Conservation (phyloP, 768 basidiomycete genomes). For the Mycena belliarum region DNA sequence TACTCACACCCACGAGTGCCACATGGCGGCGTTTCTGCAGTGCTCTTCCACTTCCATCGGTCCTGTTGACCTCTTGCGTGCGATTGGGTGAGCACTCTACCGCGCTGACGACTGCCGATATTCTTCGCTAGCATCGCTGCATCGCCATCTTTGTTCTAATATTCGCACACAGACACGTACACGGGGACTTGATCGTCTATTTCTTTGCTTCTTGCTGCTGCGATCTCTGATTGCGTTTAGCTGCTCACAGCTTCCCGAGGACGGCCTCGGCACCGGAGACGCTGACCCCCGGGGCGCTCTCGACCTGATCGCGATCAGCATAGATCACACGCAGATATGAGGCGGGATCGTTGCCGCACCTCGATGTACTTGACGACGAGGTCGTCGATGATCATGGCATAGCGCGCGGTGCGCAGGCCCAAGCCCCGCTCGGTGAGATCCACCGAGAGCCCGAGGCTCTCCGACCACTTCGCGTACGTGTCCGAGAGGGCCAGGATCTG, state of each 20-base stretch:
- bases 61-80: too few species aligned
- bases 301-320: constrained; percentile 38
- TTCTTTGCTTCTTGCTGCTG: neutral
- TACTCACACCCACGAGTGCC: too few species aligned
- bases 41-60: too few species aligned
- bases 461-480: constrained; percentile 55
- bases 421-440: constrained; percentile 52
- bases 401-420: constrained; percentile 61
- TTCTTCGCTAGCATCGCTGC: too few species aligned
- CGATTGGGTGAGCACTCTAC: too few species aligned
- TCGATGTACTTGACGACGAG: constrained; percentile 67
- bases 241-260: constrained; percentile 34
- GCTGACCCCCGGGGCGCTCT: constrained; percentile 50
- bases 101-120: too few species aligned
- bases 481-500: constrained; percentile 67
- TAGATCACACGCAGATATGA: neutral
- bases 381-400: constrained; percentile 67
- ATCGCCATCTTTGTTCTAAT: too few species aligned
- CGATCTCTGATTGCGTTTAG: constrained; percentile 17
- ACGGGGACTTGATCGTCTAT: neutral
- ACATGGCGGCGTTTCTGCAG: too few species aligned
- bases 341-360: constrained; percentile 30
- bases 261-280: constrained; percentile 62
- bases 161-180: too few species aligned
- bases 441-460: constrained; percentile 51